Base-by-base conservation (phyloP, 345 rosid species). In the Rhizophora mangle region DNA sequence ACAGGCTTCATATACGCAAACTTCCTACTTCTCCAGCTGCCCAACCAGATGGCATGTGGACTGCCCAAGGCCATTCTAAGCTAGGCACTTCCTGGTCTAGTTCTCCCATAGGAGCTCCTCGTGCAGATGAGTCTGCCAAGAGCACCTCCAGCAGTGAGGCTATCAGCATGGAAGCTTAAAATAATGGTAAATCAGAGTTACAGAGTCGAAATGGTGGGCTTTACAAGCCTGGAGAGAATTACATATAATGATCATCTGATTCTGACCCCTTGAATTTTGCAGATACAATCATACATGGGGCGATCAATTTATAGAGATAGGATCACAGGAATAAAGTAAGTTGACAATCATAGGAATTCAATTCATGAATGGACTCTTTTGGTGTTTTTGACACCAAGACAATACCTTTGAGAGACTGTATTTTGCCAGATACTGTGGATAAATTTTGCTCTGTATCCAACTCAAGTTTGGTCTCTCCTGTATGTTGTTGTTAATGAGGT, bases 1-100 rank as follows among this genome's bases (percentile, higher is more conserved):
- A 68, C 68, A 62, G 77, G 72, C 77, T 74, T 62, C 77, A 74
- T 68, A 46, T 68, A 64, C 72, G 68, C 6, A 74, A 74, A 63
- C 59, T 2, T 20, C 64, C 68, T 20, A 57, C 59, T 30, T 46
- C 72, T 62, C 67, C 81, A 3, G 65, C 73, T 15, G 52, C 54
- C 49, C 68, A 59, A 46, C 60, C 54, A 63, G 71, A 67, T 22
- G 46, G 27, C 3, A 61, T 27, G 20, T 71, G 76, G 68, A 62
- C 27, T 60, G 31, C 61, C 54, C 34, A 56, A 68, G 72, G 68
- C 49, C 27, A 34, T 52, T 54, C 60, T 1, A 43, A 54, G 31
- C 63, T 13, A 6, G 63, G 55, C 49, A 11, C 26, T 62, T 27
- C 63, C 13, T 32, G 67, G 57, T 62, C 72, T n/a, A 49, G 30